Evolutionary conservation across 164 flowering plant species (phyloP).

Genomic region (Malania oleifera): DNA sequence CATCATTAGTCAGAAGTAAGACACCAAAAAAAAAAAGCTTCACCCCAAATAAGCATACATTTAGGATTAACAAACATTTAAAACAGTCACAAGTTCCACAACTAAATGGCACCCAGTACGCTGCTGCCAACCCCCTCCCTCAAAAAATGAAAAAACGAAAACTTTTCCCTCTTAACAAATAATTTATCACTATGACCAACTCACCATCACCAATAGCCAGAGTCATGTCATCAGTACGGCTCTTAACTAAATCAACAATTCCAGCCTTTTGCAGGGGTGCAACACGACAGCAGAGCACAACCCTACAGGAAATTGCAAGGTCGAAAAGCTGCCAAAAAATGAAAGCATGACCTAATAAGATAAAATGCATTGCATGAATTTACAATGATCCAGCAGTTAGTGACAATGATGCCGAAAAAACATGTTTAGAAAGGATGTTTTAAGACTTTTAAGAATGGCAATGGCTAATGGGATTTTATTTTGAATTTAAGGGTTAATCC

Average conservation of each 20-base stretch:
- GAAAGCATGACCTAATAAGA: slow-evolving; percentile 3
- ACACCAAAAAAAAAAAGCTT: not conserved
- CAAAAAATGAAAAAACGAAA: too few relatives aligned
- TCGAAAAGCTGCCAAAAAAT: slow-evolving; percentile 65
- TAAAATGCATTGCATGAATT: not conserved
- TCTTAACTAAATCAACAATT: slow-evolving; percentile 78
- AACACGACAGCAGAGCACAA: slow-evolving; percentile 90
- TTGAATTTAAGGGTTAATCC: too few relatives aligned
- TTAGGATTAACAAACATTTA: too few relatives aligned
- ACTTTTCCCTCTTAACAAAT: not conserved
- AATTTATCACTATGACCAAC: slow-evolving; percentile 21
- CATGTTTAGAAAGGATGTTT: too few relatives aligned
- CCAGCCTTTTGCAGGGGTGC: slow-evolving; percentile 98
- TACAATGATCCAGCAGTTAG: too few relatives aligned
- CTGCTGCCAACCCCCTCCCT: too few relatives aligned
- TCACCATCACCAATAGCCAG: slow-evolving; percentile 94
- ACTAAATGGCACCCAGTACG: too few relatives aligned
- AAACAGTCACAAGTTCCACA: too few relatives aligned
- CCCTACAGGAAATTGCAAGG: slow-evolving; percentile 74
- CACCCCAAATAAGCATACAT: too few relatives aligned
- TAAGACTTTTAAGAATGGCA: too few relatives aligned
- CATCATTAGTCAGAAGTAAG: slow-evolving; percentile 8
- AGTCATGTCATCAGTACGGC: slow-evolving; percentile 88
- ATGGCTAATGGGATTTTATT: too few relatives aligned
- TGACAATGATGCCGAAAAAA: too few relatives aligned